Evolutionary conservation across 2,329 filamentous ascomycete species (phyloP).

Genomic region (Metarhizium robertsii): DNA sequence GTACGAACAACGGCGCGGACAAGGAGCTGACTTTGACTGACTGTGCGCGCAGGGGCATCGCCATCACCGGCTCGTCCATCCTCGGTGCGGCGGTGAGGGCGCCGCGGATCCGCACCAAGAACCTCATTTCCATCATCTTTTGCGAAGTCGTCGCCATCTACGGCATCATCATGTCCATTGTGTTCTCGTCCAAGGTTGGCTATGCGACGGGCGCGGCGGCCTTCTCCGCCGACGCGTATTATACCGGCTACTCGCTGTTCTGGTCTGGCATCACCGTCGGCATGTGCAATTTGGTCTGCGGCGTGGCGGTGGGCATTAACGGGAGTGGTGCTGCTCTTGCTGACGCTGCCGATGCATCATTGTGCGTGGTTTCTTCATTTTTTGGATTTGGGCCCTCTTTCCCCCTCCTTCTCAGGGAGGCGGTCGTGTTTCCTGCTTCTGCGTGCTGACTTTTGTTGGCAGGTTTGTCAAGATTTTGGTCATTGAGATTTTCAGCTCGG

Average conservation of each 20-base stretch:
- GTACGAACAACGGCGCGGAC: slow-evolving; percentile 36
- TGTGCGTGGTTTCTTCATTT: slow-evolving; percentile 50
- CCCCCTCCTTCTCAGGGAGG: no score
- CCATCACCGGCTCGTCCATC: slow-evolving; percentile 95
- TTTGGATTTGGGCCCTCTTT: no score
- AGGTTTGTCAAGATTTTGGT: slow-evolving; percentile 98
- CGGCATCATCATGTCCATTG: slow-evolving; percentile 98
- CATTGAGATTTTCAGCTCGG: slow-evolving; percentile 98
- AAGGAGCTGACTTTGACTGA: no score
- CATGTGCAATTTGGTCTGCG: slow-evolving; percentile 90
- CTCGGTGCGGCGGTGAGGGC: slow-evolving; percentile 93
- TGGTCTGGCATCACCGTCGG: slow-evolving; percentile 93
- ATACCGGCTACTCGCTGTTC: slow-evolving; percentile 90
- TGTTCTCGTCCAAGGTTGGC: slow-evolving; percentile 72
- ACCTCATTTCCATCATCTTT: slow-evolving; percentile 99
- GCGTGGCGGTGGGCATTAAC: slow-evolving; percentile 95
- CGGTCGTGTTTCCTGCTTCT: neutral
- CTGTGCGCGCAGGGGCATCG: slow-evolving; percentile 68
- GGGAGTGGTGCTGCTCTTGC: slow-evolving; percentile 92
- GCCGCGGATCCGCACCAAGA: slow-evolving; percentile 96
- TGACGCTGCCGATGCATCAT: slow-evolving; percentile 80
- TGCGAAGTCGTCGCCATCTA: slow-evolving; percentile 99
- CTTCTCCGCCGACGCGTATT: slow-evolving; percentile 73
- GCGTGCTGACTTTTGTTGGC: slow-evolving; percentile 9
- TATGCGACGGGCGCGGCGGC: slow-evolving; percentile 49